Base-by-base conservation (phyloP, 2,329 filamentous ascomycete species). In the Helminthosporium solani region DNA sequence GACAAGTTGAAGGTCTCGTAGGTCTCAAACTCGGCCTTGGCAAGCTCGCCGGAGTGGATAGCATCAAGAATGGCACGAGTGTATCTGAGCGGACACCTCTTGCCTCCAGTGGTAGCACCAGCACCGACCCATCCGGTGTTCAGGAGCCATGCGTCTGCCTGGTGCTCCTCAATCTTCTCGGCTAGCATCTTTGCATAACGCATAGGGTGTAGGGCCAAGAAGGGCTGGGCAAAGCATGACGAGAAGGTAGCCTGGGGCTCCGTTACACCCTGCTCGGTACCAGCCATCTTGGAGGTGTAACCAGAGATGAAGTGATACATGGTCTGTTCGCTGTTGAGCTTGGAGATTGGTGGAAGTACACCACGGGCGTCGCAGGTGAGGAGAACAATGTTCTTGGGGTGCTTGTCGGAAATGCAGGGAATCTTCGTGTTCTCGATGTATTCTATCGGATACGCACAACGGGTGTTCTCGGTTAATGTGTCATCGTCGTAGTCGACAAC, bases 271-370 rank as follows among this genome's bases (percentile, higher is more conserved):
- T 96, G 90, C 78, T 99, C 94, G 27, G 94, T 99, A 67, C 94
- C 94, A 57, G 94, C 94, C 94, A 99, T 99, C 86, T 99, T 99
- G 70, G 92, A 97, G 56, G 94, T 99, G 82, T 99, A 99, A 63
- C 94, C 94, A 15, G 89, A 95, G 76, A 99, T 99, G 85, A 99
- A 99, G 82, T 99, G 94, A 86, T 97, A 99, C 92, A 99, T 97
- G 73, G 90, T 96, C 79, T 97, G 94, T 66, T 89, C 84, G 56
- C 87, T 83, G 79, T 87, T 85, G 71, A 99, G 87, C 82, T 97
- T 97, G 66, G 90, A 96, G 76, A 99, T 97, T 39, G 94, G 94
- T 46, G 94, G 94, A 46, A 99, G 85, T 40, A 99, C 94, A 79
- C 94, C 94, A 60, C 94, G 90, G 50, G 94, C 94, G 67, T 99